A percentile compares a stretch with the other conserved stretches of the same genome.
Conservation (phyloP, 2,329 filamentous ascomycete genomes). For the Colletotrichum simmondsii region DNA sequence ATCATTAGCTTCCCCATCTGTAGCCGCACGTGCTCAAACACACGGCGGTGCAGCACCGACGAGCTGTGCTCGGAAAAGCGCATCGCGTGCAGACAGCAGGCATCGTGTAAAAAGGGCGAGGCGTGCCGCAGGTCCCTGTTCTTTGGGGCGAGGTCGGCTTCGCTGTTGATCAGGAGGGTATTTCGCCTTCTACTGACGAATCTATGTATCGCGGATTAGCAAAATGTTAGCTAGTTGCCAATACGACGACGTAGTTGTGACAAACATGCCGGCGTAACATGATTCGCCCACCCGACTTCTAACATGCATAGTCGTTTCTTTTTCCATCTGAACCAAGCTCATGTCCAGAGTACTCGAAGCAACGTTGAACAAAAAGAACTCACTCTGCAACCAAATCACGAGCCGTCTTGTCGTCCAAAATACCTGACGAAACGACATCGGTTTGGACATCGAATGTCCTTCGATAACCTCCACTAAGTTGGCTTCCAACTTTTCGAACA, state of each 20-base stretch:
- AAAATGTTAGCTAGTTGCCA: background rate
- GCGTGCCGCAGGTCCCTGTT: slow-evolving; percentile 41
- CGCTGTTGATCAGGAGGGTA: slow-evolving; percentile 27
- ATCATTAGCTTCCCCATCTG: slow-evolving; percentile 52
- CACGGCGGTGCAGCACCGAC: slow-evolving; percentile 45
- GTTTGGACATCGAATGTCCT: slow-evolving; percentile 26
- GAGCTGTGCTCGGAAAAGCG: slow-evolving; percentile 25
- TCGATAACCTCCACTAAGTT: slow-evolving; percentile 28
- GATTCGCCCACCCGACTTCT: background rate
- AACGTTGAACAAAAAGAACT: slow-evolving; percentile 4
- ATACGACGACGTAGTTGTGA: background rate
- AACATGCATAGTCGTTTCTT: background rate
- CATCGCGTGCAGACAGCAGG: slow-evolving; percentile 50
- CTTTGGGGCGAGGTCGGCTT: slow-evolving; percentile 15
- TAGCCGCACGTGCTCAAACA: slow-evolving; percentile 51
- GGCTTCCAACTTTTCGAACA: slow-evolving; percentile 27
- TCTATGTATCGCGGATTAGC: background rate
- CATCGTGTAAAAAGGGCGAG: slow-evolving; percentile 52
- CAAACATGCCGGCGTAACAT: background rate
- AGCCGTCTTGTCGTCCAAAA: slow-evolving; percentile 24
- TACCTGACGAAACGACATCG: slow-evolving; percentile 23
- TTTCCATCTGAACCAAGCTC: background rate
- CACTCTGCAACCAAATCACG: slow-evolving; percentile 19
- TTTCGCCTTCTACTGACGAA: slow-evolving; percentile 25
- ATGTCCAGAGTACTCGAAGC: background rate